These are phyloP conservation scores for Leucosporidium creatinivorum DNA, from an alignment of 768 basidiomycete genomes.

Conservation along the genomic window DNA sequence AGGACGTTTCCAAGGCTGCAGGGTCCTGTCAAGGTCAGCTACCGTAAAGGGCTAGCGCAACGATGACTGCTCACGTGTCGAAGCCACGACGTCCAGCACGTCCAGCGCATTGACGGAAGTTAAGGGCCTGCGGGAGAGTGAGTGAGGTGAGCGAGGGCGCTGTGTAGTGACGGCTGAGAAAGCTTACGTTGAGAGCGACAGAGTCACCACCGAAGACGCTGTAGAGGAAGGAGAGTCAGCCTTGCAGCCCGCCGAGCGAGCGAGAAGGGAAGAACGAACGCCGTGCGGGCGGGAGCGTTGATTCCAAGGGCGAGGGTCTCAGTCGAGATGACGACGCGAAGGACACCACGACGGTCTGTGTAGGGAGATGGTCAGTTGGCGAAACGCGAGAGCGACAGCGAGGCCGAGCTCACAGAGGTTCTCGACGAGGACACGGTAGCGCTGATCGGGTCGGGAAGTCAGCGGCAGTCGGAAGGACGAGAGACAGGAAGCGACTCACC, in stretches of 20 bases:
- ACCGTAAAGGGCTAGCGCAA: slow-evolving; percentile 25
- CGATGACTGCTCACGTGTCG: slow-evolving; percentile 42
- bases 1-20: slow-evolving; percentile 56
- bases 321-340: slow-evolving; percentile 63
- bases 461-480: not conserved
- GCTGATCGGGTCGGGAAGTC: not conserved
- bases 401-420: slow-evolving; percentile 42
- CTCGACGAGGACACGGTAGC: slow-evolving; percentile 55
- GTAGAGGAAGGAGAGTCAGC: slow-evolving; percentile 47
- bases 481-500: not conserved
- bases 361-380: not conserved
- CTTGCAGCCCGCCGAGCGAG: slow-evolving; percentile 54
- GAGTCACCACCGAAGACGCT: slow-evolving; percentile 25
- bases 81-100: slow-evolving; percentile 66
- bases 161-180: too few relatives aligned
- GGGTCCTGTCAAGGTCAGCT: not conserved
- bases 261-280: slow-evolving; percentile 55
- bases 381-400: not conserved
- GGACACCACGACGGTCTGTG: slow-evolving; percentile 56
- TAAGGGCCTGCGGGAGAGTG: slow-evolving; percentile 35
- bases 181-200: slow-evolving; percentile 36
- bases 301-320: slow-evolving; percentile 69
- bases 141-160: too few relatives aligned
- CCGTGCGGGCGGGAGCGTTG: slow-evolving; percentile 63
- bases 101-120: slow-evolving; percentile 64